Conservation (phyloP, 148 eudicot genomes). For the Euryodendron excelsum region DNA sequence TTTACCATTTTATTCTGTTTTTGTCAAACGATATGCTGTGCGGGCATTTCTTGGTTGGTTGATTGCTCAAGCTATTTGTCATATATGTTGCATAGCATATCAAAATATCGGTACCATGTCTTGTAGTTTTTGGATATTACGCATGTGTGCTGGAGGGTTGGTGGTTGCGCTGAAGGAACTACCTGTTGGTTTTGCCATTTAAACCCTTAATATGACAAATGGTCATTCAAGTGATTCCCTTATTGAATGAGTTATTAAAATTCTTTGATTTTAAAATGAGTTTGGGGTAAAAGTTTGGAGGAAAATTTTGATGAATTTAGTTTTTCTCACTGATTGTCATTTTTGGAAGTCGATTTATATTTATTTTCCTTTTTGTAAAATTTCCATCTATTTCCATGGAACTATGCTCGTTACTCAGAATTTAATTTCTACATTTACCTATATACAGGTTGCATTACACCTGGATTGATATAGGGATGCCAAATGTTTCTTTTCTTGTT, state of each 20-base stretch:
- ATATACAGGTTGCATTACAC: constrained; percentile 79
- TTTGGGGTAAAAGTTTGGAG: background rate
- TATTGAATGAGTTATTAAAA: background rate
- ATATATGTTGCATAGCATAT: too few relatives aligned
- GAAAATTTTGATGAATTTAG: constrained; percentile 5
- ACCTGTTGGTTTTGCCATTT: background rate
- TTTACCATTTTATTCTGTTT: background rate
- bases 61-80: background rate
- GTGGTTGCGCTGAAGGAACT: background rate
- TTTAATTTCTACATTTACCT: background rate
- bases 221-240: background rate
- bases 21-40: background rate
- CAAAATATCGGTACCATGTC: background rate
- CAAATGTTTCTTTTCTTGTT: constrained; percentile 76
- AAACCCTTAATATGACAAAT: background rate
- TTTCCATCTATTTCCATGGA: background rate
- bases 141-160: background rate
- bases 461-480: constrained; percentile 93
- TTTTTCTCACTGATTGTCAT: background rate
- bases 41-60: background rate
- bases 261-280: background rate
- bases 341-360: background rate
- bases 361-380: background rate
- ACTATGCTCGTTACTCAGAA: background rate
- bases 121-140: background rate